Evolutionary conservation across 208 protist species (phyloP), one percentile per base, ranked within the genome.

Genomic region (Porcisia hertigi): DNA sequence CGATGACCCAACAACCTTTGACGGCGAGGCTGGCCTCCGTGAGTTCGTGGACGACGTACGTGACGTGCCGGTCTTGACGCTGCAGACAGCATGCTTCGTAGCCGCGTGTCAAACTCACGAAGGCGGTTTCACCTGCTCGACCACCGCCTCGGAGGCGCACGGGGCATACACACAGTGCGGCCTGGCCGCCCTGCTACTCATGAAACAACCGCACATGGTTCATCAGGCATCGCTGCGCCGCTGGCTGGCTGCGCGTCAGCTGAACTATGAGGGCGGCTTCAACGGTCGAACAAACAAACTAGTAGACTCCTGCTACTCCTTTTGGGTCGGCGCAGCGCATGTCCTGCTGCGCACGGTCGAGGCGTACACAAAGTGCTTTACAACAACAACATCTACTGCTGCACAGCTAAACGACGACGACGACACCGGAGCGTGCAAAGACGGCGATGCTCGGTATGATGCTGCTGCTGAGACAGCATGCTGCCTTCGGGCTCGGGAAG

Each of bases 301-400:
- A n/a, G 92, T 98, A 4, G 98, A 99, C 83, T 94, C 96, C 12
- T 99, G 98, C 84, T 99, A 99, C 86, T 97, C 93, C 8, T 98
- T 98, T 70, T 99, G 98, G 98, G 81, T 99, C 8, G 98, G 98
- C 36, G 80, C 89, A 2, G 87, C 91, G 3, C 88, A 94, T 72
- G 92, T 90, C 25, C 66, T 96, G 69, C 67, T 95, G 67, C 73
- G 75, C 14, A 81, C 86, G 1, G 79, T 76, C 18, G 90, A 96
- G 70, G 73, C 70, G 25, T 87, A 88, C 75, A 63, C 34, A 41
- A 82, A 84, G 60, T 81, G 77, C 39, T 81, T 81, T 52, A 59
- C 43, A 18, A 54, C 25, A n/a, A n/a, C 25, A n/a, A n/a, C 16
- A 23, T 9, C 41, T 71, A 47, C 8, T 9, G 30, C 8, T 9